These are phyloP conservation scores for Penicillium paradoxum DNA, from an alignment of 495 filamentous ascomycete genomes.

Conservation along the genomic window DNA sequence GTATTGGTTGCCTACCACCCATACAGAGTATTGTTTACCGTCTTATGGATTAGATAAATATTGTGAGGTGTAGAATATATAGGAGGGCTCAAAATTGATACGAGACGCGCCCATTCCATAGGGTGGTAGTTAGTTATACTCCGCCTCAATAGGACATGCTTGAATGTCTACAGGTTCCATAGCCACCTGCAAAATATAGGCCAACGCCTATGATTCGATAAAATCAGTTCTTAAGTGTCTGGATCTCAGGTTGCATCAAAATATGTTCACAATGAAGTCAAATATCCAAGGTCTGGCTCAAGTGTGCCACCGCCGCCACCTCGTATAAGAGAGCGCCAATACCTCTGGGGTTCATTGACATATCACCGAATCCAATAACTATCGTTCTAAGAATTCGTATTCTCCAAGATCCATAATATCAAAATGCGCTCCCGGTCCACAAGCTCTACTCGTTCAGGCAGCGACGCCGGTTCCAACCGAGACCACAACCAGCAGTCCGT, in stretches of 20 bases:
- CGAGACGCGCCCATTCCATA: no score
- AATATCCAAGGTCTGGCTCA: not conserved
- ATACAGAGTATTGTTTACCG: no score
- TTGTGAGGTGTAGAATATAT: no score
- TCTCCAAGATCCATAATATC: no score
- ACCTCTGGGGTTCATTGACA: not conserved
- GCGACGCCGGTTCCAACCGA: constrained; percentile 4
- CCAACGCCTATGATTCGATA: not conserved
- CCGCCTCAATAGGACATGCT: no score
- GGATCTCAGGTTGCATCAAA: constrained; percentile 7
- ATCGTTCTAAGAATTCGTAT: no score
- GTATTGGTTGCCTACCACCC: not conserved
- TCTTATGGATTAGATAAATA: no score
- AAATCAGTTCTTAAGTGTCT: not conserved
- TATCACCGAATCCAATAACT: not conserved
- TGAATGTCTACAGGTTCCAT: no score
- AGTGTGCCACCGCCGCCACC: constrained; percentile 5
- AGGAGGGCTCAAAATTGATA: no score
- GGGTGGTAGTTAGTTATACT: no score
- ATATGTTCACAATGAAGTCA: constrained; percentile 15
- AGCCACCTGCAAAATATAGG: not conserved
- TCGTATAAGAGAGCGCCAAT: not conserved
- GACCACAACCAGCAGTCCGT: constrained; percentile 3
- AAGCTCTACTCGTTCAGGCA: constrained; percentile 5
- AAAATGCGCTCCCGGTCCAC: constrained; percentile 17